Evolutionary conservation across 2,329 filamentous ascomycete species (phyloP).

Genomic region (Claviceps arundinis): DNA sequence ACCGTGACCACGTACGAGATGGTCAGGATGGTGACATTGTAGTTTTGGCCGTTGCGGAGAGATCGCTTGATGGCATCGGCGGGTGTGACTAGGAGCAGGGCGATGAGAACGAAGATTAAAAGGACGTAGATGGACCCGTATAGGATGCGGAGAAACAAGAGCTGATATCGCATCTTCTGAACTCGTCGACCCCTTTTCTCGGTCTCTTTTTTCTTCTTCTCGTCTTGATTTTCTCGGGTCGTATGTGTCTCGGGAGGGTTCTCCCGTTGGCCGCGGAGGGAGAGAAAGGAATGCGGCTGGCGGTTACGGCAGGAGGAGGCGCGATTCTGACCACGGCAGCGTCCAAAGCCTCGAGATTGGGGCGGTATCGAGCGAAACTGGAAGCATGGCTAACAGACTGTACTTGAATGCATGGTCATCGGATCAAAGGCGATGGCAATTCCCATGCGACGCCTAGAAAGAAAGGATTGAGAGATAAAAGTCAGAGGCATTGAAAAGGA

Average conservation of each 20-base stretch:
- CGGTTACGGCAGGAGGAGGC: not conserved
- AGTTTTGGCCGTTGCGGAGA: slow-evolving; percentile 48
- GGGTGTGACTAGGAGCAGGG: slow-evolving; percentile 67
- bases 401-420: not conserved
- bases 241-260: not conserved
- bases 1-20: slow-evolving; percentile 63
- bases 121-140: slow-evolving; percentile 69
- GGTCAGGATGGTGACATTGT: slow-evolving; percentile 73
- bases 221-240: not conserved
- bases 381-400: slow-evolving; percentile 16
- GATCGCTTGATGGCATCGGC: slow-evolving; percentile 72
- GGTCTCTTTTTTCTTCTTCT: not conserved
- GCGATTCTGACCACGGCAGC: not conserved
- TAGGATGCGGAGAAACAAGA: slow-evolving; percentile 61
- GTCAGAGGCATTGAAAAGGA: no score
- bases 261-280: not conserved
- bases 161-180: slow-evolving; percentile 11
- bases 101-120: slow-evolving; percentile 59
- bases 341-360: slow-evolving; percentile 3
- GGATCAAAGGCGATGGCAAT: not conserved
- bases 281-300: not conserved
- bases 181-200: not conserved
- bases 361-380: slow-evolving; percentile 4
- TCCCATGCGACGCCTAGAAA: no score
- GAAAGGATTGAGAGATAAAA: no score